phyloP scores from a whole-genome alignment of 1,284 basidiomycete species.

The Sparassis latifolia region DNA sequence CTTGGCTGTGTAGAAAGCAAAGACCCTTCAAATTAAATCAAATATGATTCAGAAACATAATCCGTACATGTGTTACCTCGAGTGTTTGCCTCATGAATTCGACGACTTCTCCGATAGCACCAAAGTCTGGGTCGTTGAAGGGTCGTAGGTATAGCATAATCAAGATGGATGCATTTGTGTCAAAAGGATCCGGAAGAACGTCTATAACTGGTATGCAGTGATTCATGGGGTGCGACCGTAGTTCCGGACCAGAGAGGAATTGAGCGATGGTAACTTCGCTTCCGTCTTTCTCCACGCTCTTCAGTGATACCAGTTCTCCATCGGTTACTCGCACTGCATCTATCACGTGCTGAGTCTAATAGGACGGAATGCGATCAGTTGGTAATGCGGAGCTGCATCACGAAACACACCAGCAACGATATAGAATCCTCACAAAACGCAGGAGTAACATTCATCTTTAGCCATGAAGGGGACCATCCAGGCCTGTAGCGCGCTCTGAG shows the following conservation, averaged over 20 bases:
- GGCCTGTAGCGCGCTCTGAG: conserved; percentile 8
- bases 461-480: too few relatives aligned
- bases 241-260: conserved; percentile 4
- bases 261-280: conserved; percentile 10
- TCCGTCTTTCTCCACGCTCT: conserved; percentile 4
- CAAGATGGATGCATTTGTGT: conserved; percentile 8
- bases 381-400: conserved; percentile 8
- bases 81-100: conserved; percentile 21
- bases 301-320: conserved; percentile 17
- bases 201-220: conserved; percentile 15
- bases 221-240: conserved; percentile 4
- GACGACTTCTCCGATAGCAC: conserved; percentile 17
- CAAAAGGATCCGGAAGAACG: conserved; percentile 11
- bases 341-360: not conserved
- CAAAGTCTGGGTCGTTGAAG: conserved; percentile 16
- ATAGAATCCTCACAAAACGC: too few relatives aligned
- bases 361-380: not conserved
- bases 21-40: conserved; percentile 12
- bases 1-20: conserved; percentile 19
- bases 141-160: conserved; percentile 21
- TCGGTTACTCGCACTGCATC: not conserved
- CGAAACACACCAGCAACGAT: conserved; percentile 7
- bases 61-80: conserved; percentile 12
- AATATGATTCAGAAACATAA: not conserved
- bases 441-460: too few relatives aligned